Base-by-base conservation (phyloP, 73 alveolate genomes). In the Paramecium biaurelia region DNA sequence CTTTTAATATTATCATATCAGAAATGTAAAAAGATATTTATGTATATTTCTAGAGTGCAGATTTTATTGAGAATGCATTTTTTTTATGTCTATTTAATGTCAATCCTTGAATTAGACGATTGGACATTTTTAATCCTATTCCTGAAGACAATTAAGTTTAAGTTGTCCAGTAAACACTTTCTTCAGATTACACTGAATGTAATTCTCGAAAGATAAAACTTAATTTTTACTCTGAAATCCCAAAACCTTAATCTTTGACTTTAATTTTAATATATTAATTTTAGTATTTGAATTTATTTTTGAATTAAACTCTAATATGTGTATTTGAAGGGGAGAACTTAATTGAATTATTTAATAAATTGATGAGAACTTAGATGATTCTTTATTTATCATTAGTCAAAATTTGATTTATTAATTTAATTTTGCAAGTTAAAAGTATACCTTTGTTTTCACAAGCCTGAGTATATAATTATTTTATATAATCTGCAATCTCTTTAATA, bases 201-300 rank as follows among this genome's bases (percentile, higher is more conserved):
- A 38, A 34, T 72, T 72, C 56, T 34, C 86, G n/a, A 72, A 12
- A 72, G 8, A 72, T 34, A n/a, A 34, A 42, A 37, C 24, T 72
- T 5, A 72, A 35, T 32, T 72, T 72, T 28, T 34, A 7, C 4
- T 72, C 59, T 15, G 86, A 21, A 12, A 79, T 79, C 1, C 90
- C 90, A 43, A 42, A 23, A 4, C 90, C 90, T 30, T 79, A 30
- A 79, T 79, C 90, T 79, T 79, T 41, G 20, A 79, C 90, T 20
- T 26, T 43, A 18, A 79, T 24, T 34, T 79, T 79, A 12, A 79
- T 79, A 9, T n/a, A 79, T 47, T 79, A n/a, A 2, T 35, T 28
- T 7, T 9, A 34, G 5, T 35, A 57, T 72, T 72, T 72, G n/a
- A 12, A 15, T 7, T 32, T 72, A 9, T 72, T 20, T 32, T 72